Evolutionary conservation across 768 basidiomycete genomes (phyloP).

Genomic region (Leccinum obscurum): DNA sequence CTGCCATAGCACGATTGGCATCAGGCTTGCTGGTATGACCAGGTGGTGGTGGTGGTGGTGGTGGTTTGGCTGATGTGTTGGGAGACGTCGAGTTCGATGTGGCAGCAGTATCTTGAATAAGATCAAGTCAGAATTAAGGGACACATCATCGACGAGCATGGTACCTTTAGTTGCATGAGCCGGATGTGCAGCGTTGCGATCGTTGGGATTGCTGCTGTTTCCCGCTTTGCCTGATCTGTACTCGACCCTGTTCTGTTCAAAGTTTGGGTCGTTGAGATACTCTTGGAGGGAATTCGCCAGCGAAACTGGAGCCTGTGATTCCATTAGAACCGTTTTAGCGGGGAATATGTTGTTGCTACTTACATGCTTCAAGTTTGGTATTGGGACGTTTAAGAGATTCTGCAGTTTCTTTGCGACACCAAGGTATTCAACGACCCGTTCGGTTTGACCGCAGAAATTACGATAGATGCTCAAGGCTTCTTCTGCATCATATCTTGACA

Average conservation of each 20-base stretch:
- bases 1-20: constrained; percentile 55
- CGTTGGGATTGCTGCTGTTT: constrained; percentile 43
- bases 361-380: constrained; percentile 92
- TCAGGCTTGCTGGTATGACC: constrained; percentile 33
- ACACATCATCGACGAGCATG: not conserved
- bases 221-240: constrained; percentile 81
- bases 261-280: constrained; percentile 94
- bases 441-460: constrained; percentile 92
- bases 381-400: constrained; percentile 88
- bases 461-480: constrained; percentile 88
- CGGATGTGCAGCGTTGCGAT: constrained; percentile 11
- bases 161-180: constrained; percentile 21
- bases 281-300: constrained; percentile 93
- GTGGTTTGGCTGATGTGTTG: constrained; percentile 22
- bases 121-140: not conserved
- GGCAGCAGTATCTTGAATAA: constrained; percentile 15
- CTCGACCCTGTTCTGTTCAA: constrained; percentile 92
- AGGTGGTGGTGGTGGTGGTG: constrained; percentile 20
- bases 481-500: constrained; percentile 91
- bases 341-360: constrained; percentile 24
- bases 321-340: constrained; percentile 1
- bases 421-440: constrained; percentile 89
- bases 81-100: constrained; percentile 23
- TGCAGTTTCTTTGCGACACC: constrained; percentile 91
- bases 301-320: constrained; percentile 81